Conservation (phyloP, 345 rosid genomes). For the Bruguiera sexangula region DNA sequence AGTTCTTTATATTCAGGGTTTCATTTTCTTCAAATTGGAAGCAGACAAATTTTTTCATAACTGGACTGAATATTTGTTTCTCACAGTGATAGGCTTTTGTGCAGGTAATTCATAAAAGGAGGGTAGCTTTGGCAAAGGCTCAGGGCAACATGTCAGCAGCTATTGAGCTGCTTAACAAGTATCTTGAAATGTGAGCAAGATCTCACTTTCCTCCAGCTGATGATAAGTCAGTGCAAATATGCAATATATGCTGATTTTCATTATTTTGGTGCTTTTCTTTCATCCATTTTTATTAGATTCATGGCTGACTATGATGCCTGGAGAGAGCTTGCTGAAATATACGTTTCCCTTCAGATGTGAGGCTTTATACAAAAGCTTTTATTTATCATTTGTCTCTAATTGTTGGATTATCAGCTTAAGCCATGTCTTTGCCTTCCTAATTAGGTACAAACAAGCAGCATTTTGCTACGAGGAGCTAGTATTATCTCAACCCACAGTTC, state of each 20-base stretch:
- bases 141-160: conserved; percentile 69
- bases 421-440: conserved; percentile 10
- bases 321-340: conserved; percentile 97
- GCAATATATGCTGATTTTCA: conserved; percentile 18
- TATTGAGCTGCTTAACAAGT: conserved; percentile 81
- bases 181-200: conserved; percentile 83
- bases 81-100: conserved; percentile 15
- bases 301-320: conserved; percentile 99
- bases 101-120: conserved; percentile 78
- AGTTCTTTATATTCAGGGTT: neutral
- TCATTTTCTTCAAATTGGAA: conserved; percentile 4
- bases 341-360: conserved; percentile 90
- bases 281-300: conserved; percentile 44
- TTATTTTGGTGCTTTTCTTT: conserved; percentile 4
- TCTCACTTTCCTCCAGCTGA: conserved; percentile 2
- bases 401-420: conserved; percentile 11
- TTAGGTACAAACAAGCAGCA: conserved; percentile 98
- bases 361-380: conserved; percentile 23
- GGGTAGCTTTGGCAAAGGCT: conserved; percentile 86
- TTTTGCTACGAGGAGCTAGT: conserved; percentile 98
- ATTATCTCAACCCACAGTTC: conserved; percentile 72
- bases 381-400: conserved; percentile 3
- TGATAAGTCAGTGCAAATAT: conserved; percentile 5
- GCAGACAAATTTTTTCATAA: neutral
- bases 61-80: neutral